These are phyloP conservation scores for Senecio squalidus DNA, from an alignment of 140 eudicot genomes.

Conservation along the genomic window DNA sequence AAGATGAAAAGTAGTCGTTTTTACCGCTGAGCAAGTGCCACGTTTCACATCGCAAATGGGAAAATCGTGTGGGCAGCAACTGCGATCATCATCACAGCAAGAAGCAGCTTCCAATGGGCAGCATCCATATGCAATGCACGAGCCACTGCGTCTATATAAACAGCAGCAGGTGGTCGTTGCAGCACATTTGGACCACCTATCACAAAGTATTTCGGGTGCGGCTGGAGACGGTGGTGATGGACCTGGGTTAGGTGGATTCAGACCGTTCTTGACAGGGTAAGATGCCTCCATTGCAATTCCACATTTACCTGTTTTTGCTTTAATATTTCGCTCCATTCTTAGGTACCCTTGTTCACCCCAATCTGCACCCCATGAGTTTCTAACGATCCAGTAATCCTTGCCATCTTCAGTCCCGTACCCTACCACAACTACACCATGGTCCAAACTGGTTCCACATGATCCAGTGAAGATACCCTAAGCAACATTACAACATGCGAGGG, in stretches of 20 bases:
- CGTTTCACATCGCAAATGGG: slow-evolving; percentile 46
- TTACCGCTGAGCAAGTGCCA: slow-evolving; percentile 65
- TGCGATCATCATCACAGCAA: slow-evolving; percentile 63
- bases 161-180: slow-evolving; percentile 73
- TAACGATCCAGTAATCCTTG: slow-evolving; percentile 68
- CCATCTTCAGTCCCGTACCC: slow-evolving; percentile 68
- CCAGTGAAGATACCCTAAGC: slow-evolving; percentile 67
- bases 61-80: slow-evolving; percentile 81
- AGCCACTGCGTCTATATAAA: slow-evolving; percentile 28
- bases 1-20: not conserved
- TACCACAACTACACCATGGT: slow-evolving; percentile 72
- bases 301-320: slow-evolving; percentile 38
- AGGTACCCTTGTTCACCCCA: slow-evolving; percentile 82
- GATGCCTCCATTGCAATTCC: slow-evolving; percentile 74
- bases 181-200: slow-evolving; percentile 43
- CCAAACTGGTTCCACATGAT: slow-evolving; percentile 51
- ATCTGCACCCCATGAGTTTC: slow-evolving; percentile 67
- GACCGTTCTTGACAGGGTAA: slow-evolving; percentile 63
- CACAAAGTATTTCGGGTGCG: slow-evolving; percentile 47
- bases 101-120: slow-evolving; percentile 76
- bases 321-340: slow-evolving; percentile 53
- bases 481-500: not conserved
- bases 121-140: slow-evolving; percentile 73
- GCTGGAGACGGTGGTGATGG: slow-evolving; percentile 77
- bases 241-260: slow-evolving; percentile 79